These are phyloP conservation scores for Aegilops sharonensis DNA, from an alignment of 176 grass and related monocot species.

Conservation along the genomic window DNA sequence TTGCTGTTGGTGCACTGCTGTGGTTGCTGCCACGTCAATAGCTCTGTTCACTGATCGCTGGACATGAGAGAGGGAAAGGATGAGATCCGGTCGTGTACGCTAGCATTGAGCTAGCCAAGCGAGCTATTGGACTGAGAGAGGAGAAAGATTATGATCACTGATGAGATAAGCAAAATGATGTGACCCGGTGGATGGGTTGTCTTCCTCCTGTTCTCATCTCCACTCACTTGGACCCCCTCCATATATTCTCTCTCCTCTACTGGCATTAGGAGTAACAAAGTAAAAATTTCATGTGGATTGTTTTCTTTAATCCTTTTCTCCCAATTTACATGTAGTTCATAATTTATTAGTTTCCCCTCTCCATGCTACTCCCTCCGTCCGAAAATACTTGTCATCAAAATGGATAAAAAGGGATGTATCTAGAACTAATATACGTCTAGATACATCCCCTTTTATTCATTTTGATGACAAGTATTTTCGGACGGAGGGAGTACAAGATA, in stretches of 20 bases:
- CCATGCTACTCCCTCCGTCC: too few species aligned
- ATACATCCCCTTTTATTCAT: too few species aligned
- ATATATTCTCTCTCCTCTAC: background rate
- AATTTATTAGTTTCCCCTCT: background rate
- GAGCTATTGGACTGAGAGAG: background rate
- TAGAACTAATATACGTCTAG: too few species aligned
- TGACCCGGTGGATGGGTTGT: background rate
- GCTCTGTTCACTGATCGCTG: background rate
- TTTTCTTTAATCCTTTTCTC: background rate
- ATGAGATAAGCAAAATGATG: background rate
- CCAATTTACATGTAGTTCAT: background rate
- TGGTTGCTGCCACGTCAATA: background rate
- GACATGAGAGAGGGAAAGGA: background rate
- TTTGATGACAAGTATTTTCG: too few species aligned
- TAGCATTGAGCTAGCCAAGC: background rate
- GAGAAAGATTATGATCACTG: background rate
- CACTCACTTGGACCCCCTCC: background rate
- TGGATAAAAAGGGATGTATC: too few species aligned
- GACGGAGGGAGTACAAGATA: background rate
- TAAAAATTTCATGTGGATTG: background rate
- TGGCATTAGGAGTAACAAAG: background rate
- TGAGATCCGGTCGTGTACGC: background rate
- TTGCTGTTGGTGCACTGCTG: background rate
- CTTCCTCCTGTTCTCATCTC: background rate
- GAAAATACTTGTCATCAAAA: too few species aligned